Percentiles rank a stretch among this genome's conserved stretches.
Evolutionary conservation across 805 yeast genomes (phyloP).

Genomic region (Yarrowia divulgata): DNA sequence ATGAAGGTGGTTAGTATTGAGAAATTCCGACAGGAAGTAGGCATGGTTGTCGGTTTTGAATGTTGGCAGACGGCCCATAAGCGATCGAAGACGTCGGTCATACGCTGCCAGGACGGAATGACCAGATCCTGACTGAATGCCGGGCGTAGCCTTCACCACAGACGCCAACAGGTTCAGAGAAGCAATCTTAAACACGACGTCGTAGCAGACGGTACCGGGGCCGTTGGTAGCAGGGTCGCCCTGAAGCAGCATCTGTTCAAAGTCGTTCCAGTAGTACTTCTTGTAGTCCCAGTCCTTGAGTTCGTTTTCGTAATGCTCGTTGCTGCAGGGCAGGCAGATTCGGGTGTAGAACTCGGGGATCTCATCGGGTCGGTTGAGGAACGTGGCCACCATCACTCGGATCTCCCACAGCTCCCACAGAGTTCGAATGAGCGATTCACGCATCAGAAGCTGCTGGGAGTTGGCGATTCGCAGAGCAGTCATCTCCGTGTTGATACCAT

Average conservation of each 20-base stretch:
- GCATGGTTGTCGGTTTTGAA: constrained; percentile 39
- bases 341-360: constrained; percentile 33
- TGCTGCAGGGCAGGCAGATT: constrained; percentile 37
- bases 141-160: constrained; percentile 34
- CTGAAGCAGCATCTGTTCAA: constrained; percentile 35
- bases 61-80: constrained; percentile 25
- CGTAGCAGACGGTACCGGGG: constrained; percentile 29
- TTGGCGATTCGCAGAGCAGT: constrained; percentile 34
- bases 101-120: constrained; percentile 8
- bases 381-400: constrained; percentile 35
- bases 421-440: constrained; percentile 40
- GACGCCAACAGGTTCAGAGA: constrained; percentile 32
- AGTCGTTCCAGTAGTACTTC: constrained; percentile 40
- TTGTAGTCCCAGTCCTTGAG: constrained; percentile 40
- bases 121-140: constrained; percentile 8
- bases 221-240: constrained; percentile 9
- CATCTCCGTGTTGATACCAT: constrained; percentile 36
- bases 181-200: constrained; percentile 36
- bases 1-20: constrained; percentile 29
- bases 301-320: constrained; percentile 36
- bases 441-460: constrained; percentile 36
- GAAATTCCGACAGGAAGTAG: constrained; percentile 35
- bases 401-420: constrained; percentile 41
- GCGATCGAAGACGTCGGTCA: constrained; percentile 21
- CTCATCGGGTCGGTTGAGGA: constrained; percentile 21